Conservation (phyloP, 805 yeast species). For the Kluyveromyces aestuarii region DNA sequence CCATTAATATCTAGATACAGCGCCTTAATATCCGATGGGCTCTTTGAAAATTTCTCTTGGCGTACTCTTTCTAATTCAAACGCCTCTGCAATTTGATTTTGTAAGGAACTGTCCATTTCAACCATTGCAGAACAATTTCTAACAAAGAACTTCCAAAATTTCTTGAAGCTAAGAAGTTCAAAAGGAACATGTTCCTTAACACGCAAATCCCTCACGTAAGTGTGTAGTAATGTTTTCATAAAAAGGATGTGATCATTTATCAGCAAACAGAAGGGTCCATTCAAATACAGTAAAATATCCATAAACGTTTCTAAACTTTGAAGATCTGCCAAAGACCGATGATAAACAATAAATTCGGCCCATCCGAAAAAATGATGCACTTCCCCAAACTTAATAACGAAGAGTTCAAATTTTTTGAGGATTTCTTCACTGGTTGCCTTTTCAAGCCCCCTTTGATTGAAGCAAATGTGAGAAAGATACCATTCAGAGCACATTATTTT, state of each 20-base stretch:
- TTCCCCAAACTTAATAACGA: constrained; percentile 17
- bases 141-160: constrained; percentile 29
- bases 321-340: constrained; percentile 22
- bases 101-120: constrained; percentile 21
- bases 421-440: constrained; percentile 10
- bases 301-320: constrained; percentile 22
- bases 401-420: constrained; percentile 15
- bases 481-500: constrained; percentile 40
- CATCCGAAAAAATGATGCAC: constrained; percentile 28
- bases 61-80: constrained; percentile 24
- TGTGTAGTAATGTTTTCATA: constrained; percentile 23
- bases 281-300: constrained; percentile 22
- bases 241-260: constrained; percentile 31
- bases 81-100: constrained; percentile 16
- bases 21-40: constrained; percentile 8
- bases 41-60: constrained; percentile 14
- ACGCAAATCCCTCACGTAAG: constrained; percentile 17
- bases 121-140: constrained; percentile 22
- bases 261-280: constrained; percentile 28
- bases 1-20: constrained; percentile 12
- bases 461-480: constrained; percentile 37
- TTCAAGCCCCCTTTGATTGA: constrained; percentile 19
- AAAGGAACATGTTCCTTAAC: constrained; percentile 16
- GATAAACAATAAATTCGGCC: constrained; percentile 27
- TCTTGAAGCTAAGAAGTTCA: constrained; percentile 18